Conservation (phyloP, 176 grass and related monocot genomes). For the Zea mays region DNA sequence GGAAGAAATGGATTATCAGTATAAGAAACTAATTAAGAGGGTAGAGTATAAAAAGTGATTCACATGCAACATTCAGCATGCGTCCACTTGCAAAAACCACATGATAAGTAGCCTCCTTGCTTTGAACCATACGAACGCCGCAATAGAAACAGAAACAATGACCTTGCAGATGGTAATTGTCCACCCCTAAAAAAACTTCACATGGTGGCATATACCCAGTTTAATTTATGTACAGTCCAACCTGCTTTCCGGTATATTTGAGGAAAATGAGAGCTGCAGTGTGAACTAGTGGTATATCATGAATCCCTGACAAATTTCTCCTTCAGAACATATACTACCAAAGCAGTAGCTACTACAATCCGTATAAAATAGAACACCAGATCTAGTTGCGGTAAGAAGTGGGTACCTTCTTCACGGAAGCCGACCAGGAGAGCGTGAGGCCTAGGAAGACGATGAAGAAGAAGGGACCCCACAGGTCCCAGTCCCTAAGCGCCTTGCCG, state of each 20-base stretch:
- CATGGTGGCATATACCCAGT: not conserved
- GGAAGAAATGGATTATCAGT: not conserved
- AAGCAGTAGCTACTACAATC: slow-evolving; percentile 14
- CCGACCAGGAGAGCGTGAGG: slow-evolving; percentile 93
- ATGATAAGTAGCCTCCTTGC: not conserved
- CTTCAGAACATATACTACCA: not conserved
- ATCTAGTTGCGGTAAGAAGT: slow-evolving; percentile 10
- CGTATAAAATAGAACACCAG: not conserved
- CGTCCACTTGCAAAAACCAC: not conserved
- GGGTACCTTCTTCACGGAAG: slow-evolving; percentile 86
- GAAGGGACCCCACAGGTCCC: slow-evolving; percentile 97
- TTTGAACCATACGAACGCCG: not conserved
- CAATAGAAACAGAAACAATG: not conserved
- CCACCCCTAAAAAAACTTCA: not conserved
- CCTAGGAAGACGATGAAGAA: slow-evolving; percentile 99
- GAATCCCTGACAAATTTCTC: not conserved
- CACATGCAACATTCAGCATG: not conserved
- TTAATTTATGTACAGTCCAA: not conserved
- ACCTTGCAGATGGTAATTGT: not conserved
- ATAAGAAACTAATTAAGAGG: not conserved
- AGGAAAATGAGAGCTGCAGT: not conserved
- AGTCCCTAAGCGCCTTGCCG: slow-evolving; percentile 95
- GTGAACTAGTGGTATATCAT: not conserved
- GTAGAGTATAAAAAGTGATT: not conserved
- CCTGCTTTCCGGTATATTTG: not conserved